Base-by-base conservation (phyloP, 257 asterid genomes). In the Solanum gandarillasii region DNA sequence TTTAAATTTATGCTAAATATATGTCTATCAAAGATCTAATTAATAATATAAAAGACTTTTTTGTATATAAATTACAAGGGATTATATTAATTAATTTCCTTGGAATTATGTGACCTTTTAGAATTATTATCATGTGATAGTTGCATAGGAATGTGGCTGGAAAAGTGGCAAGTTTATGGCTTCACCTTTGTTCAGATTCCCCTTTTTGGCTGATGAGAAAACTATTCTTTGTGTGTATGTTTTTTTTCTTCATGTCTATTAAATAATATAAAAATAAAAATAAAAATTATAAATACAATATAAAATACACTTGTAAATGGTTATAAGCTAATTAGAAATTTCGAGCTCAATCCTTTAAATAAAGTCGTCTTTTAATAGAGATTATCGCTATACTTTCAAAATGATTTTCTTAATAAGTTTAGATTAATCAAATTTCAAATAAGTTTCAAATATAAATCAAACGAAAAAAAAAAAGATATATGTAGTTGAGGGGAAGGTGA, bases 71-170 rank as follows among this genome's bases (percentile, higher is more conserved):
- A 32, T 32, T 32, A 71, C 35, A 31, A 31, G 23, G 78, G 78
- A 71, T 32, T 6, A 14, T 29, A 29, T 13, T 70, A 23, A 70
- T 70, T 32, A 72, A 18, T 76, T 76, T 38, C 21, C 60, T 76
- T 25, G 84, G 70, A 48, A 48, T 81, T 29, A 81, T 81, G 41
- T 48, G 68, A 20, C 27, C 20, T 6, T 48, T 48, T 18, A 81
- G 70, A 81, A 81, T 81, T 31, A 81, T 48, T 81, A 31, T 48
- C 85, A 48, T 81, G 85, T 79, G 38, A 29, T 79, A 18, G 62
- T 43, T 43, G 65, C 38, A 43, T 41, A 25, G 65, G 5, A 14
- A 43, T 14, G 38, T 81, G 41, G 41, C 29, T 82, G 70, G 85
- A 23, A 41, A 32, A 78, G 38, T 25, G n/a, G 85, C 85, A 46